A percentile compares a stretch with the other conserved stretches of the same genome.
Evolutionary conservation across 2,329 filamentous ascomycete species (phyloP).

Genomic region (Fusarium albidum): DNA sequence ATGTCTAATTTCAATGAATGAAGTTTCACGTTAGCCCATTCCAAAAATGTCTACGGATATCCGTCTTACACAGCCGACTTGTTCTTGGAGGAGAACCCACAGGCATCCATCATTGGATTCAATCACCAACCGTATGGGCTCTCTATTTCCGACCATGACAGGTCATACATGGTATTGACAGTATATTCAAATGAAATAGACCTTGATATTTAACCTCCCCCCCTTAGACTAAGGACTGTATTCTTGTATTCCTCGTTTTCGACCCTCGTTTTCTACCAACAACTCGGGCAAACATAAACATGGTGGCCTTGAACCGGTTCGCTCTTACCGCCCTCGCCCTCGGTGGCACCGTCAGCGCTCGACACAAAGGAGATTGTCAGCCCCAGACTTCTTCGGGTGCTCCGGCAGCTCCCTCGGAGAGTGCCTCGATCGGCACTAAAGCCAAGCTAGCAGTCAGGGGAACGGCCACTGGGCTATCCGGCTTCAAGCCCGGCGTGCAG

Average conservation of each 20-base stretch:
- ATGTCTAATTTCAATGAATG: background rate
- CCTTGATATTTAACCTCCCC: background rate
- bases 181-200: background rate
- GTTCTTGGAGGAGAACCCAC: background rate
- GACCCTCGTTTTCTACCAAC: background rate
- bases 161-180: background rate
- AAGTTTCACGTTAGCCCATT: background rate
- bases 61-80: constrained; percentile 4
- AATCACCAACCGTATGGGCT: background rate
- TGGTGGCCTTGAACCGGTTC: constrained; percentile 29
- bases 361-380: constrained; percentile 14
- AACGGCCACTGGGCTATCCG: constrained; percentile 2
- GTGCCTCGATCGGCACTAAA: background rate
- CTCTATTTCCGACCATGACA: background rate
- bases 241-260: background rate
- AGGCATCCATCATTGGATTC: constrained; percentile 1
- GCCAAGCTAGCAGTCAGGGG: constrained; percentile 1
- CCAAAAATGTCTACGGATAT: constrained; percentile 6
- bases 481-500: constrained; percentile 41
- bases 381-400: background rate
- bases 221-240: too few species aligned
- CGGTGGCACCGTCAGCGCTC: constrained; percentile 22
- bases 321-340: constrained; percentile 27
- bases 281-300: constrained; percentile 13
- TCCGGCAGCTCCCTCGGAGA: background rate